Percentiles rank a stretch among this genome's conserved stretches.
Conservation (phyloP, 176 grass and related monocot genomes). For the Eleusine coracana region DNA sequence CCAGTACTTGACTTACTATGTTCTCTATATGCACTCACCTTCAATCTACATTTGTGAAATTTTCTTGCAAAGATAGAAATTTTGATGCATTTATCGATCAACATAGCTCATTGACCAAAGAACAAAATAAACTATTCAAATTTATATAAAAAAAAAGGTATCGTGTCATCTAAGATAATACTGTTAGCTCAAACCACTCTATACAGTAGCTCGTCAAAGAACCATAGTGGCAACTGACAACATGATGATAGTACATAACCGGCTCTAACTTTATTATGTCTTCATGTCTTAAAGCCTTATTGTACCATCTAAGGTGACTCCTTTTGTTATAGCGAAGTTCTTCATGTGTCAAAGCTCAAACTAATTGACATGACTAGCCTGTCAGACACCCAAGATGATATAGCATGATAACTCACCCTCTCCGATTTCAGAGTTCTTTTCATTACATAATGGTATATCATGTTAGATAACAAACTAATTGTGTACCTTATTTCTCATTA, state of each 20-base stretch:
- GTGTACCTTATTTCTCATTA: constrained; percentile 7
- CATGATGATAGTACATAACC: too few relatives aligned
- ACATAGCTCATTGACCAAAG: background rate
- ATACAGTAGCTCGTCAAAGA: too few relatives aligned
- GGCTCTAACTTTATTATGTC: too few relatives aligned
- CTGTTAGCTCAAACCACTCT: background rate
- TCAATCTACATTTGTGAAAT: background rate
- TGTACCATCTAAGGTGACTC: too few relatives aligned
- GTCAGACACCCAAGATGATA: background rate
- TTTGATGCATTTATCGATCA: background rate
- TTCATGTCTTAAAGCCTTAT: too few relatives aligned
- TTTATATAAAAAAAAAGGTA: background rate
- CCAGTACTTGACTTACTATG: too few relatives aligned
- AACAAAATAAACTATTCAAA: background rate
- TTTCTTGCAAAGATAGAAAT: background rate
- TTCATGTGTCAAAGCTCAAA: constrained; percentile 6
- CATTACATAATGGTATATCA: background rate
- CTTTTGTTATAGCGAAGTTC: background rate
- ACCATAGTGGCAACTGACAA: too few relatives aligned
- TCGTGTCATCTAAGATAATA: background rate
- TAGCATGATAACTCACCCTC: background rate
- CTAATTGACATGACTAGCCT: constrained; percentile 1
- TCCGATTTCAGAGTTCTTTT: background rate
- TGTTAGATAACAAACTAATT: background rate
- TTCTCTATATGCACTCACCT: too few relatives aligned